Base-by-base conservation (phyloP, 139 green algal genomes). In the Auxenochlorella pyrenoidosa region DNA sequence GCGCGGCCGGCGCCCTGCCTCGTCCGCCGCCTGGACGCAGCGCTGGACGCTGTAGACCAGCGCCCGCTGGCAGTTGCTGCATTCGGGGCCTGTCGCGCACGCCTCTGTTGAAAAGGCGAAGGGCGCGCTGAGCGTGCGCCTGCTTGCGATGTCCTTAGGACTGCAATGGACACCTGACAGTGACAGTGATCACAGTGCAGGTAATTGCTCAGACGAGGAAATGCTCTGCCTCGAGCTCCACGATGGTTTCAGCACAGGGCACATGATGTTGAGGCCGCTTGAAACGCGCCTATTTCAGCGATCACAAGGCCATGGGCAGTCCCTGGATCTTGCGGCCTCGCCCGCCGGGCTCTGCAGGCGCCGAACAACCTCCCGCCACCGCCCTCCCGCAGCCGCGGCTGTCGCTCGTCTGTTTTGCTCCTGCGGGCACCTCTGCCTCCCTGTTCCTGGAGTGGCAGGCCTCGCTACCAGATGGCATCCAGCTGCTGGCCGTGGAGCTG, bases 401-500 rank as follows among this genome's bases (percentile, higher is more conserved):
- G 3, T 77, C 63, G 21, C 40, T 85, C 4, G 87, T 93, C 24
- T 94, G 91, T 71, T 84, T 94, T 40, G 83, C 91, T 16, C 90
- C 90, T 70, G 91, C 92, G 8, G 92, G 92, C 54, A 93, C 88
- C 85, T 92, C 91, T 1, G 92, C 92, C 12, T 92, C 75, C 70
- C 77, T 88, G 8, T 95, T 90, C 68, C 88, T 93, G 13, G 51
- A 47, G 24, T 95, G 92, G 91, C 75, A 84, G 34, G 5, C 16
- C 10, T 34, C 28, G 1, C 83, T 94, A 43, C 75, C 89, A 3
- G 0, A 40, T 13, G 54, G 38, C 0, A 36, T 87, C 28, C 51
- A 87, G 90, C 87, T 95, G 38, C 54, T 95, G 81, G 78, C 92
- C 0, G 75, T 95, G 21, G 92, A 95, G 88, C 90, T 95, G 34